Percentiles rank a stretch among this genome's conserved stretches.
phyloP scores from a whole-genome alignment of 164 flowering plant species.

The Buxus sempervirens region DNA sequence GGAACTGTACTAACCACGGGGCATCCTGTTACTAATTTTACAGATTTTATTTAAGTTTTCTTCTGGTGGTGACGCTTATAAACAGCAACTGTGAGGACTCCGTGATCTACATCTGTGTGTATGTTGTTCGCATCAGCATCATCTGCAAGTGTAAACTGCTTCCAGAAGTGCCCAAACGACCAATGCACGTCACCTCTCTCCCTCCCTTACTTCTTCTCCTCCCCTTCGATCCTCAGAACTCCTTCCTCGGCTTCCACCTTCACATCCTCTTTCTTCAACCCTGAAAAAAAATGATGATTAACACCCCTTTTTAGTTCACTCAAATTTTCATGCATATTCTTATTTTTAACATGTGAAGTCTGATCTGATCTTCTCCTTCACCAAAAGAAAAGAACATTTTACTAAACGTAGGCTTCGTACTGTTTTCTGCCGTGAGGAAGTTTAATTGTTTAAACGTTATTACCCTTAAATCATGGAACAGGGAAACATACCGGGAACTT shows the following conservation, averaged over 20 bases:
- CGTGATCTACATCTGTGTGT: not conserved
- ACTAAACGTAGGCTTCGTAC: too few relatives aligned
- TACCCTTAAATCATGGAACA: too few relatives aligned
- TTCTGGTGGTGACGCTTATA: not conserved
- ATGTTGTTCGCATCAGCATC: not conserved
- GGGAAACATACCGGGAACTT: not conserved
- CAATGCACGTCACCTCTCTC: not conserved
- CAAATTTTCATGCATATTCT: too few relatives aligned
- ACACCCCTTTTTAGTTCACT: too few relatives aligned
- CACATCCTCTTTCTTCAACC: not conserved
- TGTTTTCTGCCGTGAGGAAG: too few relatives aligned
- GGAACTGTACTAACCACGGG: too few relatives aligned
- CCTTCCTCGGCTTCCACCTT: not conserved
- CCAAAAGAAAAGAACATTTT: too few relatives aligned
- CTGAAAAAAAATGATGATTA: too few relatives aligned
- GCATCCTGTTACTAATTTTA: too few relatives aligned
- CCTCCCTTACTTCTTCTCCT: not conserved
- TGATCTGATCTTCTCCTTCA: too few relatives aligned
- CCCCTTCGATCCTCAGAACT: not conserved
- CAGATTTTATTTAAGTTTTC: not conserved
- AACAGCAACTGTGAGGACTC: not conserved
- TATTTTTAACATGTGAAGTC: too few relatives aligned
- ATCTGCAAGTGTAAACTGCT: not conserved
- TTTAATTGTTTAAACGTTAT: too few relatives aligned
- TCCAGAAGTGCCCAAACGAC: conserved; percentile 4